A percentile compares a stretch with the other conserved stretches of the same genome.
Conservation (phyloP, 164 flowering plant genomes). For the Vitis labrusca region DNA sequence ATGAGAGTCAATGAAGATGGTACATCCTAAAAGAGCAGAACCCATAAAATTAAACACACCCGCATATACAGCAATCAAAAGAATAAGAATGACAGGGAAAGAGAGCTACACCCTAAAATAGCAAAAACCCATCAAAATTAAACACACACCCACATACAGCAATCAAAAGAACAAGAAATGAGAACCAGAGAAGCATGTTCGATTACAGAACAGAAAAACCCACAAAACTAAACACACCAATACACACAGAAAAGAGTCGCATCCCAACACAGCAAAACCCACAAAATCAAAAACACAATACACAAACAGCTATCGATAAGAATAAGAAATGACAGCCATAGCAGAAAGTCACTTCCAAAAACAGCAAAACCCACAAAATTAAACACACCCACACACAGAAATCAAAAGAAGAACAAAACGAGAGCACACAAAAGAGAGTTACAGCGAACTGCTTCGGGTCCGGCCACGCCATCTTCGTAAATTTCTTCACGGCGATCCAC, state of each 20-base stretch:
- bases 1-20: too few species aligned
- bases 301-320: too few species aligned
- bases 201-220: too few species aligned
- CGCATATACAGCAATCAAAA: constrained; percentile 2
- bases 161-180: too few species aligned
- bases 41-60: neutral
- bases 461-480: constrained; percentile 48
- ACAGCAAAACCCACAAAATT: neutral
- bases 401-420: neutral
- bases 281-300: too few species aligned
- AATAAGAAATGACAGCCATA: too few species aligned
- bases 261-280: too few species aligned
- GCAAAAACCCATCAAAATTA: neutral
- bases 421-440: neutral
- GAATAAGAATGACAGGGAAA: neutral
- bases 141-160: constrained; percentile 1
- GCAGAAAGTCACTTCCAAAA: neutral
- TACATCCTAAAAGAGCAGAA: neutral
- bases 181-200: too few species aligned
- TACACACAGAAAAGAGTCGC: too few species aligned
- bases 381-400: too few species aligned
- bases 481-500: constrained; percentile 57
- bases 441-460: constrained; percentile 52
- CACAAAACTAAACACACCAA: too few species aligned
- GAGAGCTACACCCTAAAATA: neutral